Evolutionary conservation across 2,329 filamentous ascomycete genomes (phyloP).

Genomic region (Ilyonectria sp.): DNA sequence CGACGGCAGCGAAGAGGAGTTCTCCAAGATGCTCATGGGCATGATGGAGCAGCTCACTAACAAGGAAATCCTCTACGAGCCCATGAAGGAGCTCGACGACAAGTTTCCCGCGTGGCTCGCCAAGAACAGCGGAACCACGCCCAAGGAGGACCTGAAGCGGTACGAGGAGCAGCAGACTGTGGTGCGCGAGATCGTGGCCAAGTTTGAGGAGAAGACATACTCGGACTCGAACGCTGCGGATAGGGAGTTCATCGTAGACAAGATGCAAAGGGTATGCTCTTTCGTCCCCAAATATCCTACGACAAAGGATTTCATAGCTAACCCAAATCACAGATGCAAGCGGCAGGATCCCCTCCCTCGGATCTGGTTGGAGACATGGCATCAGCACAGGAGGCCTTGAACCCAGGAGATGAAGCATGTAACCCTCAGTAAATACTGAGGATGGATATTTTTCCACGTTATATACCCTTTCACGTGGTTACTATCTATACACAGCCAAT

Average conservation of each 20-base stretch:
- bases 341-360: conserved; percentile 87
- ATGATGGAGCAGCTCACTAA: conserved; percentile 99
- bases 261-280: conserved; percentile 90
- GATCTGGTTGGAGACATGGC: conserved; percentile 94
- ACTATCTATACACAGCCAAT: conserved; percentile 49
- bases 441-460: conserved; percentile 42
- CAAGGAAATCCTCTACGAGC: conserved; percentile 98
- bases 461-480: conserved; percentile 47
- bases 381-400: conserved; percentile 81
- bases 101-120: conserved; percentile 94
- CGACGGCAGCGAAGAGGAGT: conserved; percentile 82
- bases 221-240: conserved; percentile 85
- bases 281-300: background rate
- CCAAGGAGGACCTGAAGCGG: conserved; percentile 80
- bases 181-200: conserved; percentile 87
- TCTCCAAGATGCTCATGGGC: conserved; percentile 93
- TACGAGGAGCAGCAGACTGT: conserved; percentile 86
- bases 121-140: conserved; percentile 78
- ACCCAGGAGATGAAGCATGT: conserved; percentile 73
- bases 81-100: conserved; percentile 95
- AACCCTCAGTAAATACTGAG: conserved; percentile 68
- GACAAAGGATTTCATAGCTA: conserved; percentile 2
- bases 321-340: conserved; percentile 84
- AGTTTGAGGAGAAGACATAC: conserved; percentile 88
- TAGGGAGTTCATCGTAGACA: conserved; percentile 93